A percentile compares a stretch with the other conserved stretches of the same genome.
Conservation (phyloP, 306 rosid species). For the Quercus glauca region DNA sequence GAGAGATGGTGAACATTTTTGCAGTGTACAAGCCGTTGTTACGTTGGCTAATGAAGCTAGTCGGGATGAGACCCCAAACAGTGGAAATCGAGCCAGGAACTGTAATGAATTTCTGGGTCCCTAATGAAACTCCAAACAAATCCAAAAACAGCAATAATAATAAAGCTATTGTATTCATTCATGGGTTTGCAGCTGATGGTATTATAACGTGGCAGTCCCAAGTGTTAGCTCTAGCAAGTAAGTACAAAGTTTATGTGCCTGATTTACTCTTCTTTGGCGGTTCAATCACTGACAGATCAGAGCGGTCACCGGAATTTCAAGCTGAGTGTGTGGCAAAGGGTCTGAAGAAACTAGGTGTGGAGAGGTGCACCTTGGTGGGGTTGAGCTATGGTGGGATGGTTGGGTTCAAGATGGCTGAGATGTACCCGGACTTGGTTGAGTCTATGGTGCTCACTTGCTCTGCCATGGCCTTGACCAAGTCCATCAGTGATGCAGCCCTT, state of each 20-base stretch:
- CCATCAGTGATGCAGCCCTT: slow-evolving; percentile 14
- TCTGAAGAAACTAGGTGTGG: slow-evolving; percentile 31
- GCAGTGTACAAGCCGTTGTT: slow-evolving; percentile 9
- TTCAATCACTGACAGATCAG: slow-evolving; percentile 28
- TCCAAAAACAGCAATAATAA: no score
- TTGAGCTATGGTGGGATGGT: slow-evolving; percentile 45
- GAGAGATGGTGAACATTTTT: not conserved
- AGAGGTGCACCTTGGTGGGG: slow-evolving; percentile 33
- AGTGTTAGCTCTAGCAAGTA: slow-evolving; percentile 23
- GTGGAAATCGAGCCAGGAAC: slow-evolving; percentile 44
- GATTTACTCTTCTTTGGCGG: slow-evolving; percentile 38
- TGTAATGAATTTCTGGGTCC: slow-evolving; percentile 39
- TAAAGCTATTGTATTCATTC: slow-evolving; percentile 31
- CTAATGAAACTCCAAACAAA: not conserved
- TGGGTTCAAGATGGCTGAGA: slow-evolving; percentile 37
- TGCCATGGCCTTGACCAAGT: slow-evolving; percentile 29
- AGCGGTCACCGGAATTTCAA: slow-evolving; percentile 36
- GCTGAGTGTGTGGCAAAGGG: slow-evolving; percentile 41
- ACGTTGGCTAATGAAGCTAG: slow-evolving; percentile 7
- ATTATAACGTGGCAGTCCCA: slow-evolving; percentile 44
- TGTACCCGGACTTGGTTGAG: slow-evolving; percentile 33
- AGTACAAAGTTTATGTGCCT: slow-evolving; percentile 36
- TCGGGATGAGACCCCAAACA: slow-evolving; percentile 19
- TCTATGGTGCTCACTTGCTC: slow-evolving; percentile 35
- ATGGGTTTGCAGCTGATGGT: slow-evolving; percentile 33